Evolutionary conservation across 371 early-diverging fungal genomes (phyloP), one percentile per base, ranked within the genome.

Genomic region (Dichotomocladium elegans): DNA sequence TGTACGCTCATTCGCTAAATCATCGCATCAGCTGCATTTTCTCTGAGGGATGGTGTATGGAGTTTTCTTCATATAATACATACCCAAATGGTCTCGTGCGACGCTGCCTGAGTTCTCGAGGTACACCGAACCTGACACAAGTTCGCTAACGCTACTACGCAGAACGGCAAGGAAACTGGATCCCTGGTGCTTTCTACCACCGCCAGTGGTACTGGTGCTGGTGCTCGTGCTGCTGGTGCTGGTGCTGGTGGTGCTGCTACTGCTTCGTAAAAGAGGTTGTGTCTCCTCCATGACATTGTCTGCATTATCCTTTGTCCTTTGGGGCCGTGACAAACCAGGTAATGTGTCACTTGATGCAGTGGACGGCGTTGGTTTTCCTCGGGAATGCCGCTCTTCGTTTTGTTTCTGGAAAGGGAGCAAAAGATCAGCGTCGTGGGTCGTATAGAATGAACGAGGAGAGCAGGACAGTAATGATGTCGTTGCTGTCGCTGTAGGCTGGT

Each of bases 1-100:
- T 9, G 91, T 91, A 33, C 91, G 77, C 56, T 91, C 91, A 57
- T 91, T 91, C 31, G 91, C 87, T 83, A 37, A 25, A 41, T 28
- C 42, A 40, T 34, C 17, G n/a, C n/a, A n/a, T n/a, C n/a, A n/a
- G n/a, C n/a, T n/a, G n/a, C n/a, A n/a, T n/a, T n/a, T n/a, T n/a
- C n/a, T n/a, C n/a, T n/a, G n/a, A n/a, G n/a, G n/a, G n/a, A n/a
- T n/a, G n/a, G n/a, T n/a, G n/a, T n/a, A n/a, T n/a, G n/a, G n/a
- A n/a, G n/a, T n/a, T n/a, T n/a, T n/a, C n/a, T n/a, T n/a, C n/a
- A 44, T 47, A 41, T 19, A 12, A 10, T 22, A 25, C 41, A 56
- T 70, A 81, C 82, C 84, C 27, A 84, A 65, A 61, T 86, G 88
- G 60, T 91, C 91, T 56, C 91, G 70, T 31, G 91, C 89, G 25